These are phyloP conservation scores for Plasmodium vivax DNA, from an alignment of 169 alveolate genomes.

Conservation along the genomic window DNA sequence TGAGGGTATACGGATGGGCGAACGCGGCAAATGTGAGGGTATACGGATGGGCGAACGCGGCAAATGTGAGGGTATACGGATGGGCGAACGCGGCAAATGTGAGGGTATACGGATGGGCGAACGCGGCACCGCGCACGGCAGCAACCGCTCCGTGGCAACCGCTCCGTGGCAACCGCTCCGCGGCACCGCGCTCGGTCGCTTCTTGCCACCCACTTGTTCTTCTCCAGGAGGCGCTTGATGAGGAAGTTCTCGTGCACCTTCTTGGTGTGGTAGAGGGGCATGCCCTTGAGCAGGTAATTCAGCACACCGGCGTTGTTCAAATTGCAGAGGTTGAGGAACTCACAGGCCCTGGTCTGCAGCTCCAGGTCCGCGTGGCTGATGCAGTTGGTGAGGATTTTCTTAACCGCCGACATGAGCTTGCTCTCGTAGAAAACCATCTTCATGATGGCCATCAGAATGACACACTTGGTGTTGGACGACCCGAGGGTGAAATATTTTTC, in stretches of 20 bases:
- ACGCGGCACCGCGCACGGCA: no score
- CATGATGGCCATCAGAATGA: conserved; percentile 77
- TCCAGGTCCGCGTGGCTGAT: conserved; percentile 70
- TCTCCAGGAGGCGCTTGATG: conserved; percentile 57
- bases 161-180: not conserved
- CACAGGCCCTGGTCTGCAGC: conserved; percentile 82
- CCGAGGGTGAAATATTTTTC: conserved; percentile 75
- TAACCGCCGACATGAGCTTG: conserved; percentile 48
- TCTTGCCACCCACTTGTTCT: conserved; percentile 18
- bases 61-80: no score
- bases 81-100: no score
- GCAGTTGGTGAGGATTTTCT: conserved; percentile 71
- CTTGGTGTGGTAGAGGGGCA: conserved; percentile 47
- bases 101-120: no score
- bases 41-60: no score
- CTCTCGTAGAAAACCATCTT: conserved; percentile 77
- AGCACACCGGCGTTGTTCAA: conserved; percentile 47
- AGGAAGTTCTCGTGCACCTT: conserved; percentile 63
- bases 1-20: no score
- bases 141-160: no score
- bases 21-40: no score
- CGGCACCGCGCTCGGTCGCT: not conserved
- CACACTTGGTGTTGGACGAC: conserved; percentile 66
- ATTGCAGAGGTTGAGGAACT: conserved; percentile 69
- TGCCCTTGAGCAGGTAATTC: conserved; percentile 24